A percentile compares a stretch with the other conserved stretches of the same genome.
These are phyloP conservation scores for Xylariaceae sp. DNA, from an alignment of 2,329 filamentous ascomycete genomes.

Conservation along the genomic window DNA sequence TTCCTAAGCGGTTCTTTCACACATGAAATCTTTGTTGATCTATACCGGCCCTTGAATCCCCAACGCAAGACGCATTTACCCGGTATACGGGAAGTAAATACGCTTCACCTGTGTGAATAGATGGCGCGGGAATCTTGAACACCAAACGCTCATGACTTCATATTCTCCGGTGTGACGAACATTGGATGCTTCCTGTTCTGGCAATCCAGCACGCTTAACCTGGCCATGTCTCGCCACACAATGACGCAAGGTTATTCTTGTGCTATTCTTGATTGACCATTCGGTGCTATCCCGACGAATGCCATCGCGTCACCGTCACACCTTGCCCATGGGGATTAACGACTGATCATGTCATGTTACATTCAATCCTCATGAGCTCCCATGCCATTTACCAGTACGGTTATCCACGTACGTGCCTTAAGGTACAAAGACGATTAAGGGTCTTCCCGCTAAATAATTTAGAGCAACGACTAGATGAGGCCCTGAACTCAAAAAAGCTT, in stretches of 20 bases:
- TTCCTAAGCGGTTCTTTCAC: background rate
- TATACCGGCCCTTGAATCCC: conserved; percentile 1
- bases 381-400: background rate
- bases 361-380: background rate
- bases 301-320: background rate
- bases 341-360: conserved; percentile 1
- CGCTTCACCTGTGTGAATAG: background rate
- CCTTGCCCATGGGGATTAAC: background rate
- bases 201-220: too few species aligned
- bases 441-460: conserved; percentile 12
- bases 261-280: too few species aligned
- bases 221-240: too few species aligned
- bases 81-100: conserved; percentile 4
- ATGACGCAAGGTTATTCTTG: too few species aligned
- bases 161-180: background rate
- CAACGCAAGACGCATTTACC: conserved; percentile 14
- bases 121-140: too few species aligned
- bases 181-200: background rate
- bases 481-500: conserved; percentile 6
- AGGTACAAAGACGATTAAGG: conserved; percentile 7
- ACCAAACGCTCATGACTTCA: too few species aligned
- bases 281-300: too few species aligned
- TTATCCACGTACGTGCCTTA: background rate
- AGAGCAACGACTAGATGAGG: conserved; percentile 3
- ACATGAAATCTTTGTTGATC: background rate